These are phyloP conservation scores for Murraya koenigii DNA, from an alignment of 345 rosid genomes.

Conservation along the genomic window DNA sequence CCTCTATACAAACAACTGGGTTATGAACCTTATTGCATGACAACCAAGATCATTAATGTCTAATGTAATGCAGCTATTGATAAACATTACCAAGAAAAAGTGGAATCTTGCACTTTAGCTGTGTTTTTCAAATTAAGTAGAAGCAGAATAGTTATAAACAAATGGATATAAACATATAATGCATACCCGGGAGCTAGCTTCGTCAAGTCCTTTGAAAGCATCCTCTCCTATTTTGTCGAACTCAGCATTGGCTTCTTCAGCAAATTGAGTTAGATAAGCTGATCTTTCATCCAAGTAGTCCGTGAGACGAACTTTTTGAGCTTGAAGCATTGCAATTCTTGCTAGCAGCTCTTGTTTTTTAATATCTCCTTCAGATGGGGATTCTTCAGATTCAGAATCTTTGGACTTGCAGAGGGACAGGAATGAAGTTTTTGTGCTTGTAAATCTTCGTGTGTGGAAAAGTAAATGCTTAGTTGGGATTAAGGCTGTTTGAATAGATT, in stretches of 20 bases:
- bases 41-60: neutral
- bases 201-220: slow-evolving; percentile 83
- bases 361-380: slow-evolving; percentile 64
- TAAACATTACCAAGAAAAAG: no score
- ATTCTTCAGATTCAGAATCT: slow-evolving; percentile 32
- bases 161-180: neutral
- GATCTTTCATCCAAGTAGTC: slow-evolving; percentile 80
- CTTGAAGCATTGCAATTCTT: slow-evolving; percentile 78
- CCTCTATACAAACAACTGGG: slow-evolving; percentile 17
- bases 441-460: slow-evolving; percentile 27
- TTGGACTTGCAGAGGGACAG: slow-evolving; percentile 43
- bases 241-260: slow-evolving; percentile 81
- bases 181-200: slow-evolving; percentile 80
- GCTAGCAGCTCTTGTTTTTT: slow-evolving; percentile 79
- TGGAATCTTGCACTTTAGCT: no score
- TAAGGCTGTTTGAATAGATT: slow-evolving; percentile 34
- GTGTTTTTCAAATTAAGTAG: neutral
- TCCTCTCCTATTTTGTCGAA: slow-evolving; percentile 88
- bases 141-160: neutral
- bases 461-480: slow-evolving; percentile 21
- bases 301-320: slow-evolving; percentile 82
- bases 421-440: slow-evolving; percentile 22
- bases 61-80: neutral
- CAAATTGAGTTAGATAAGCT: slow-evolving; percentile 71
- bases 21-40: slow-evolving; percentile 12